phyloP scores from a whole-genome alignment of 2,329 filamentous ascomycete species.

The Pezicula carpinea region DNA sequence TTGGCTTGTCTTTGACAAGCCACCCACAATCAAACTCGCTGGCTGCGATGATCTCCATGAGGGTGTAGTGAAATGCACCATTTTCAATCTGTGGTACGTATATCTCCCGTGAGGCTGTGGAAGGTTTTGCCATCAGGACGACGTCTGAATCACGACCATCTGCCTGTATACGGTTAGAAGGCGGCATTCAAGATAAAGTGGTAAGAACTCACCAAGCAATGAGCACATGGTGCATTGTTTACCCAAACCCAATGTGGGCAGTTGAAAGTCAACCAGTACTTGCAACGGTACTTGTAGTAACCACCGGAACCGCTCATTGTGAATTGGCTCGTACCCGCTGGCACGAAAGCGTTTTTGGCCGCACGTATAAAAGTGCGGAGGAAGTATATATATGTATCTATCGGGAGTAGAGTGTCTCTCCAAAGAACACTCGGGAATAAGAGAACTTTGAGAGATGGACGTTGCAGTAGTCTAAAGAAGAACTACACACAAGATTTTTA shows the following conservation, averaged over 20 bases:
- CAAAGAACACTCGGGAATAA: neutral
- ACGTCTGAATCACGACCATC: slow-evolving; percentile 43
- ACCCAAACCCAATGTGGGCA: slow-evolving; percentile 52
- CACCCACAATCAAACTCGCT: slow-evolving; percentile 25
- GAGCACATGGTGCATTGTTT: slow-evolving; percentile 43
- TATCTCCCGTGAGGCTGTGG: slow-evolving; percentile 34
- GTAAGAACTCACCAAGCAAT: slow-evolving; percentile 40
- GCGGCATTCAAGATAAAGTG: neutral
- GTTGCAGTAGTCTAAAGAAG: neutral
- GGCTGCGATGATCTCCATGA: slow-evolving; percentile 40
- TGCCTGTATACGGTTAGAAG: slow-evolving; percentile 32
- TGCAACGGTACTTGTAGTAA: slow-evolving; percentile 49
- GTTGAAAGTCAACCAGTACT: slow-evolving; percentile 47
- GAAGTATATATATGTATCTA: neutral
- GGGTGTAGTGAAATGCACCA: slow-evolving; percentile 41
- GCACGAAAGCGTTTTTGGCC: slow-evolving; percentile 23
- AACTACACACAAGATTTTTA: neutral
- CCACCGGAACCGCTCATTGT: slow-evolving; percentile 28
- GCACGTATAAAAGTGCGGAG: slow-evolving; percentile 16
- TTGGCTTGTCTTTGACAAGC: slow-evolving; percentile 19
- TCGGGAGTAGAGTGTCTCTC: slow-evolving; percentile 1
- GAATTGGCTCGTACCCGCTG: slow-evolving; percentile 24
- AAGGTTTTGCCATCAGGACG: slow-evolving; percentile 17
- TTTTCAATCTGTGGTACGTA: slow-evolving; percentile 41
- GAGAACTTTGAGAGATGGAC: neutral